These are phyloP conservation scores for Salix caprea DNA, from an alignment of 345 rosid species.

Conservation along the genomic window DNA sequence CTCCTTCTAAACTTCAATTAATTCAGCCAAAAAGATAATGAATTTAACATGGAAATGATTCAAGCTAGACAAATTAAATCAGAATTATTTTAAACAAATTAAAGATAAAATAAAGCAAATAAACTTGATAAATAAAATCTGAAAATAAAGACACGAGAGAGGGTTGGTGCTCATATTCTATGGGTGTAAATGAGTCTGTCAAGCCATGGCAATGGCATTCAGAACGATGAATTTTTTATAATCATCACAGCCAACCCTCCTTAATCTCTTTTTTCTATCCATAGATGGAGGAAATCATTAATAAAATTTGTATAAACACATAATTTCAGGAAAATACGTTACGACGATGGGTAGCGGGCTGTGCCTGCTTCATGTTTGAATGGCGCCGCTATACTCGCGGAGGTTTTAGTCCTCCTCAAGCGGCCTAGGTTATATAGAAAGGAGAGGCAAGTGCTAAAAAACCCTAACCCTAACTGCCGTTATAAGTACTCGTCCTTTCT, in stretches of 20 bases:
- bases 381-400: background rate
- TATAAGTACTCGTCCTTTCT: background rate
- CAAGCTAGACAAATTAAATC: background rate
- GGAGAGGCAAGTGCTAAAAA: background rate
- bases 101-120: background rate
- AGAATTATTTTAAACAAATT: background rate
- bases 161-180: conserved; percentile 43
- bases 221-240: conserved; percentile 32
- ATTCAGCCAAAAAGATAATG: background rate
- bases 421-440: background rate
- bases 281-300: background rate
- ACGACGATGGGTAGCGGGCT: background rate
- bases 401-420: too few species aligned
- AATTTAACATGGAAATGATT: background rate
- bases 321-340: background rate
- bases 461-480: background rate
- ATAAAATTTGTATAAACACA: background rate
- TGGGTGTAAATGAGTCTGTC: conserved; percentile 45
- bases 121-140: background rate
- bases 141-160: background rate
- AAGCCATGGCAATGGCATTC: conserved; percentile 35
- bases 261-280: background rate
- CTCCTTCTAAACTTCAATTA: conserved; percentile 4
- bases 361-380: background rate
- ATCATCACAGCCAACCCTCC: conserved; percentile 21